These are phyloP conservation scores for Neopestalotiopsis clavispora DNA, from an alignment of 2,329 filamentous ascomycete genomes.

Conservation along the genomic window DNA sequence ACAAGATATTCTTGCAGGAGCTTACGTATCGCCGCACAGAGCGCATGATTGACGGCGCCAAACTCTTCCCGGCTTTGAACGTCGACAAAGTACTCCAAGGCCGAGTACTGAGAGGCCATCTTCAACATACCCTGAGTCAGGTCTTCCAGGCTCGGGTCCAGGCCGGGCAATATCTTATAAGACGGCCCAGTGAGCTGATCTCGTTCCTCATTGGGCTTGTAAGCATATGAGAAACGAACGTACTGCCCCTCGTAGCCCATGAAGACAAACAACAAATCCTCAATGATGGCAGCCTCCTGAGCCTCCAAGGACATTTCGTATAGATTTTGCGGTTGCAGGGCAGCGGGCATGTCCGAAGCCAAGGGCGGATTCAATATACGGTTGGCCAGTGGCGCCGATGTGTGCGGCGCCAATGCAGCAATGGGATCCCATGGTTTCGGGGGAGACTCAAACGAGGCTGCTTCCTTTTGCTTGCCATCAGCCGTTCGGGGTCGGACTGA, in stretches of 20 bases:
- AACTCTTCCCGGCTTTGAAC: slow-evolving; percentile 93
- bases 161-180: slow-evolving; percentile 79
- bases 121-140: slow-evolving; percentile 87
- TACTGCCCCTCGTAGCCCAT: slow-evolving; percentile 99
- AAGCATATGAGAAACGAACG: slow-evolving; percentile 82
- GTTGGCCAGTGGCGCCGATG: slow-evolving; percentile 55
- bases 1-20: slow-evolving; percentile 92
- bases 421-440: slow-evolving; percentile 77
- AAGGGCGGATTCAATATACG: slow-evolving; percentile 70
- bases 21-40: slow-evolving; percentile 93
- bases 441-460: slow-evolving; percentile 50
- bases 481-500: slow-evolving; percentile 45
- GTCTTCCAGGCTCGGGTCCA: slow-evolving; percentile 91
- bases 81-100: slow-evolving; percentile 90
- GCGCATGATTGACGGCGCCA: slow-evolving; percentile 91
- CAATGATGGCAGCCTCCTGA: slow-evolving; percentile 86
- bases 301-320: slow-evolving; percentile 75
- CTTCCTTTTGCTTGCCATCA: slow-evolving; percentile 50
- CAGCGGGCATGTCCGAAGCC: slow-evolving; percentile 73
- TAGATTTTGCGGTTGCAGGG: slow-evolving; percentile 71
- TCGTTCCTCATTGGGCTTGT: slow-evolving; percentile 84
- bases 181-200: slow-evolving; percentile 82
- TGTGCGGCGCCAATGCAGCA: slow-evolving; percentile 72
- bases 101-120: slow-evolving; percentile 92
- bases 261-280: slow-evolving; percentile 91